Evolutionary conservation across 2,329 filamentous ascomycete genomes (phyloP).

Genomic region (Triangularia setosa): DNA sequence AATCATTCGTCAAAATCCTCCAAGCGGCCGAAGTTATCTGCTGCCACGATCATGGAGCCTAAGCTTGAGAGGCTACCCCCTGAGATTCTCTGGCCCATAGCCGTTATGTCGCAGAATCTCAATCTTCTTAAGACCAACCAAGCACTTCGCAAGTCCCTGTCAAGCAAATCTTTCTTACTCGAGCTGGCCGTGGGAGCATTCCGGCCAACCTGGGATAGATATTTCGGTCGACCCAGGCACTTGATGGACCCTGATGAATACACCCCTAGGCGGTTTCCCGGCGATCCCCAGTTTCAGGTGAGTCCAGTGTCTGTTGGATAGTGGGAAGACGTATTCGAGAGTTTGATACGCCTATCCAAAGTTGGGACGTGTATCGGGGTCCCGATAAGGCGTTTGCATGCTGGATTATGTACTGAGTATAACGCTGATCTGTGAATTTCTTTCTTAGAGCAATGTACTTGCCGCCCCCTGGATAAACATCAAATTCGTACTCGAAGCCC

Average conservation of each 20-base stretch:
- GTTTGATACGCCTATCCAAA: no score
- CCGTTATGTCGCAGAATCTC: conserved; percentile 47
- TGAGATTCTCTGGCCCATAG: conserved; percentile 52
- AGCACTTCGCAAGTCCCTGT: conserved; percentile 45
- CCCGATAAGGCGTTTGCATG: no score
- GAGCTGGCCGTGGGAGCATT: conserved; percentile 37
- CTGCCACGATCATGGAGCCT: conserved; percentile 21
- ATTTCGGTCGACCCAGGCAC: conserved; percentile 28
- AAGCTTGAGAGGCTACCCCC: conserved; percentile 40
- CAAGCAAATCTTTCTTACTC: conserved; percentile 33
- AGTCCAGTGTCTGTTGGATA: no score
- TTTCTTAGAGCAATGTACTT: conserved; percentile 41
- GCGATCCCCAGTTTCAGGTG: neutral
- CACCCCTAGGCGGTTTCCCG: conserved; percentile 17
- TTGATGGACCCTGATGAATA: neutral
- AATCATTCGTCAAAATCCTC: conserved; percentile 15
- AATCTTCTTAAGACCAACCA: conserved; percentile 43
- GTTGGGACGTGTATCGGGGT: no score
- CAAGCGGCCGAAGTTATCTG: conserved; percentile 14
- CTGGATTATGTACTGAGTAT: no score
- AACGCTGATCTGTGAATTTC: neutral
- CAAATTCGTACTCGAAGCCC: conserved; percentile 44
- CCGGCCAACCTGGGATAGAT: conserved; percentile 37
- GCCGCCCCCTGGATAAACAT: conserved; percentile 42
- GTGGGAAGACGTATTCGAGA: no score